A percentile compares a stretch with the other conserved stretches of the same genome.
Conservation (phyloP, 1,284 basidiomycete genomes). For the Exsudoporus floridanus region DNA sequence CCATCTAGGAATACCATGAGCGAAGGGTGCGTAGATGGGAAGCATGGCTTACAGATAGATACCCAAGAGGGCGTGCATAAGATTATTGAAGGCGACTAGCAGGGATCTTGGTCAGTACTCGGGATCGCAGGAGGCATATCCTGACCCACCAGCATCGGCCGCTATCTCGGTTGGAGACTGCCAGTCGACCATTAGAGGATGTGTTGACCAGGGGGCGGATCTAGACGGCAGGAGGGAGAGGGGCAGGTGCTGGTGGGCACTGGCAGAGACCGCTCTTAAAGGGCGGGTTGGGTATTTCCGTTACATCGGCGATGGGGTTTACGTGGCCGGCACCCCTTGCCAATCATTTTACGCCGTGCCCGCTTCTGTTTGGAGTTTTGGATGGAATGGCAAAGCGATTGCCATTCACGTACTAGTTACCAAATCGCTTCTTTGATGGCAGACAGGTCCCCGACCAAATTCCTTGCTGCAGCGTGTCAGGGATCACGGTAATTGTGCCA, state of each 20-base stretch:
- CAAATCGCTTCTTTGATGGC: conserved; percentile 14
- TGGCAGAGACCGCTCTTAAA: conserved; percentile 13
- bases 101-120: conserved; percentile 10
- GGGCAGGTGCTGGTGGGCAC: not conserved
- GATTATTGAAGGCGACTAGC: conserved; percentile 57
- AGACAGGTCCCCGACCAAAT: not conserved
- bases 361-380: conserved; percentile 2
- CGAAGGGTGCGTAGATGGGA: conserved; percentile 11
- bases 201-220: conserved; percentile 1
- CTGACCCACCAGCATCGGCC: conserved; percentile 46
- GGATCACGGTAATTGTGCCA: not conserved
- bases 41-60: conserved; percentile 55
- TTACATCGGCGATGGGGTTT: conserved; percentile 23
- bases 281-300: conserved; percentile 3
- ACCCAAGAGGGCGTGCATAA: conserved; percentile 67
- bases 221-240: not conserved
- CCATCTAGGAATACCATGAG: conserved; percentile 44
- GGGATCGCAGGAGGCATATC: not conserved
- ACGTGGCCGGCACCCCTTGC: conserved; percentile 2
- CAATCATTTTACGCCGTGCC: conserved; percentile 5
- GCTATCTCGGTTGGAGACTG: conserved; percentile 49
- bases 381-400: conserved; percentile 11
- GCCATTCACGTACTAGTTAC: conserved; percentile 6
- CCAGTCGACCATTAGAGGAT: conserved; percentile 55
- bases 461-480: not conserved